Evolutionary conservation across 148 eudicot species (phyloP), one percentile per base, ranked within the genome.

Genomic region (Camellia lanceoleosa): DNA sequence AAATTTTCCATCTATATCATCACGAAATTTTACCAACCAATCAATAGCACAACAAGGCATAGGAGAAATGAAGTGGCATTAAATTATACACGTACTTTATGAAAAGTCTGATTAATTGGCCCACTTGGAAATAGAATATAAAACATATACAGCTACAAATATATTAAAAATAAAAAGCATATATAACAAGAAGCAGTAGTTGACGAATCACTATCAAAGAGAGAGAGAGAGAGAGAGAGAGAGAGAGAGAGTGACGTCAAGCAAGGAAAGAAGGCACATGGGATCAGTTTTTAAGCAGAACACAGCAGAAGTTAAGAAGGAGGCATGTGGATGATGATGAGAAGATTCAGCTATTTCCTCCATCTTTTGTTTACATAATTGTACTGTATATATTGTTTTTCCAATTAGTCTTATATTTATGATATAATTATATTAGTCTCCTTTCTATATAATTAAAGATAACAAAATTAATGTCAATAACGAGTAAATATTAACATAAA

Each of bases 191-290:
- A 71, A 52, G 54, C n/a, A 82, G 90, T 84, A 68, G 88, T 83
- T 85, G 82, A 74, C 75, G 54, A 79, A 84, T 88, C 88, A 85
- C 76, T 54, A 55, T 85, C 90, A 62, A 7, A 23, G 3, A 51
- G n/a, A 10, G 9, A 20, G 19, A 81, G 2, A 80, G 76, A 73
- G 67, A 81, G 73, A 64, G 68, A 49, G 71, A 74, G 58, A 54
- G 63, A 58, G 59, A 64, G 66, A 78, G 59, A 74, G 41, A 44
- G 58, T 81, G 84, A 83, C 83, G 82, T 87, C 84, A 81, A 74
- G 80, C 72, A 76, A 76, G 70, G 74, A 59, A 19, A 60, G 66
- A 19, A 60, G 66, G 86, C 90, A 88, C 88, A 86, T 88, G 90
- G 88, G 85, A 66, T 74, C 88, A 78, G 84, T 74, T 81, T 82